phyloP scores from a whole-genome alignment of 2,329 filamentous ascomycete species.

The Ceratocystis eucalypticola region DNA sequence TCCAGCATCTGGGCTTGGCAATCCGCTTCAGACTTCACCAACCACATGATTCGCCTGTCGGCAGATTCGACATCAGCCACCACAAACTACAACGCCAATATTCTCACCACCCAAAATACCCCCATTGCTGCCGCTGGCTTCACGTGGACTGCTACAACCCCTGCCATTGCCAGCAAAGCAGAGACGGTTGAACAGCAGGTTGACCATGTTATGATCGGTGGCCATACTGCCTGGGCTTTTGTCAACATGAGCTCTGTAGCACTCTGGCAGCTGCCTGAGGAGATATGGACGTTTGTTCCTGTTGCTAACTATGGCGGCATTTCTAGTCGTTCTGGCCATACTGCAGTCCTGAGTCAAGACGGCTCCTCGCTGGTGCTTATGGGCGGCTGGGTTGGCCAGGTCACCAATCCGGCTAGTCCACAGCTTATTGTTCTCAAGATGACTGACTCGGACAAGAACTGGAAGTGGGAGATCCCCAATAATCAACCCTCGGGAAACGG shows the following conservation, averaged over 20 bases:
- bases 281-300: conserved; percentile 70
- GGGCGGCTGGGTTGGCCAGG: conserved; percentile 86
- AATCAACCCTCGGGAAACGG: conserved; percentile 34
- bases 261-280: conserved; percentile 72
- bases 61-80: conserved; percentile 28
- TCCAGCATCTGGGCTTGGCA: conserved; percentile 46
- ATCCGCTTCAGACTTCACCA: conserved; percentile 61
- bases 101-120: conserved; percentile 30
- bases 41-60: conserved; percentile 54
- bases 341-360: conserved; percentile 65
- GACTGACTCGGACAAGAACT: conserved; percentile 59
- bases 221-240: conserved; percentile 70
- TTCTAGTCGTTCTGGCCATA: conserved; percentile 80
- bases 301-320: conserved; percentile 30
- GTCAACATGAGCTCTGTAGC: conserved; percentile 90
- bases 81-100: conserved; percentile 23
- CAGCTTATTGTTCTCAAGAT: conserved; percentile 68
- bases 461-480: conserved; percentile 55
- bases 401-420: conserved; percentile 60
- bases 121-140: conserved; percentile 65
- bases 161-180: conserved; percentile 55
- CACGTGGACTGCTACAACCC: conserved; percentile 58
- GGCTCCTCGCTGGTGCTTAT: conserved; percentile 64
- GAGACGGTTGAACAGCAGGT: conserved; percentile 57
- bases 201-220: conserved; percentile 69